Evolutionary conservation across 2,329 filamentous ascomycete species (phyloP).

Genomic region (Colletotrichum trifolii): DNA sequence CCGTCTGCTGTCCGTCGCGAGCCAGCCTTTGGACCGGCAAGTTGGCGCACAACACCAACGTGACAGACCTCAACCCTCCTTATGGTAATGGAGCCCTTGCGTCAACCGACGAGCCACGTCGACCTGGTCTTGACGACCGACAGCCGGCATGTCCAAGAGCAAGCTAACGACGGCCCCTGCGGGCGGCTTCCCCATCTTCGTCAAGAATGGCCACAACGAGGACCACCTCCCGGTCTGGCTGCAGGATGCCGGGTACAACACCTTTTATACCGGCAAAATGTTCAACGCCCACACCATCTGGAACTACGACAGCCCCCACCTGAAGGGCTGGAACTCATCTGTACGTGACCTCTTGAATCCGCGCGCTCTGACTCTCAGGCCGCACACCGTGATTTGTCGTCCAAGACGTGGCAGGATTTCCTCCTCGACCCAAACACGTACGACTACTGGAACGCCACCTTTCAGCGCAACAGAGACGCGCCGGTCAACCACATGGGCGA

Average conservation of each 20-base stretch:
- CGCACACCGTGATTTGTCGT: too few species aligned
- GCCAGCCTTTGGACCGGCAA: slow-evolving; percentile 71
- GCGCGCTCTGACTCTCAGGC: fast-evolving
- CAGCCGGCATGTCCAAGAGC: not conserved
- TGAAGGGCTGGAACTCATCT: slow-evolving; percentile 67
- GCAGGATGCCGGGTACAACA: slow-evolving; percentile 61
- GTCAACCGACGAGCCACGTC: too few species aligned
- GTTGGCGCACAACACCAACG: slow-evolving; percentile 73
- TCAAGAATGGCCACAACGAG: slow-evolving; percentile 60
- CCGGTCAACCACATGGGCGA: slow-evolving; percentile 53
- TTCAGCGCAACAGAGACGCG: slow-evolving; percentile 66
- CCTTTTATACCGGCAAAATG: slow-evolving; percentile 66
- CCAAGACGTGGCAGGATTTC: slow-evolving; percentile 48
- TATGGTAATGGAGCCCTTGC: slow-evolving; percentile 59
- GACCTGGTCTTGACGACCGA: not conserved
- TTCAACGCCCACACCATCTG: slow-evolving; percentile 61
- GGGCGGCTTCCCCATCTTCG: slow-evolving; percentile 61
- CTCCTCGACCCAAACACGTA: slow-evolving; percentile 76
- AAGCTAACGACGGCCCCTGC: slow-evolving; percentile 34
- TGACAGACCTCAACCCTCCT: slow-evolving; percentile 63
- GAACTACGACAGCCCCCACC: slow-evolving; percentile 62
- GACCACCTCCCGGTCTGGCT: slow-evolving; percentile 63
- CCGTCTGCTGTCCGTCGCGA: slow-evolving; percentile 73
- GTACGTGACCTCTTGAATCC: slow-evolving; percentile 12
- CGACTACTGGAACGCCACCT: slow-evolving; percentile 73